Conservation (phyloP, 495 filamentous ascomycete genomes). For the Hypoxylon cercidicola region DNA sequence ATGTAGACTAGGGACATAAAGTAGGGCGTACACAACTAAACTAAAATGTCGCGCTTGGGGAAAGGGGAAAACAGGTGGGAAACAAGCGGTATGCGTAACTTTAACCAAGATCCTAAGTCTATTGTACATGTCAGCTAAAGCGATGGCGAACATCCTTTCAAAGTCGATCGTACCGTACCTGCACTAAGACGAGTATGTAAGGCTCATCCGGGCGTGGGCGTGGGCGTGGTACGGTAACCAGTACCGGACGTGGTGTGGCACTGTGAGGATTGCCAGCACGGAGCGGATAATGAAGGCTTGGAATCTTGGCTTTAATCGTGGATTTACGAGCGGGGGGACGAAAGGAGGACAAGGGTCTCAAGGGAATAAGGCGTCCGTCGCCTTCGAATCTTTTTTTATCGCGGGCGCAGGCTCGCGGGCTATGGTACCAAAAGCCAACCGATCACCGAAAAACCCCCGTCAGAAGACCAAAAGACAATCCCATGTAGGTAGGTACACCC, state of each 20-base stretch:
- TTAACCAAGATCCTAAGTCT: slow-evolving; percentile 17
- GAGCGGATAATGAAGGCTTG: slow-evolving; percentile 48
- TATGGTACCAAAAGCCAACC: slow-evolving; percentile 25
- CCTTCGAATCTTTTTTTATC: slow-evolving; percentile 33
- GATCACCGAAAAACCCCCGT: slow-evolving; percentile 41
- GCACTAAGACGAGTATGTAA: slow-evolving; percentile 10
- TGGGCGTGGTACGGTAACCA: slow-evolving; percentile 9
- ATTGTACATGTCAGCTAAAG: slow-evolving; percentile 21
- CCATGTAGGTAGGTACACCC: slow-evolving; percentile 1
- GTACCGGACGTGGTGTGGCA: slow-evolving; percentile 18
- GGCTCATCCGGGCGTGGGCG: slow-evolving; percentile 14
- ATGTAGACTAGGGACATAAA: too few species aligned
- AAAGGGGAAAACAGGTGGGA: slow-evolving; percentile 16
- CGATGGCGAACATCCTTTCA: slow-evolving; percentile 8
- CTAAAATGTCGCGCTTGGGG: slow-evolving; percentile 7
- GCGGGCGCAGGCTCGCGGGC: slow-evolving; percentile 1
- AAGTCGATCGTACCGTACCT: slow-evolving; percentile 6
- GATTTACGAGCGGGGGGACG: slow-evolving; percentile 24
- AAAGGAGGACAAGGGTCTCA: background rate
- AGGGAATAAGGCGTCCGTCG: background rate
- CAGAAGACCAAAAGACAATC: slow-evolving; percentile 4
- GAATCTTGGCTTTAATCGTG: slow-evolving; percentile 40
- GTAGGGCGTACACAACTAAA: too few species aligned
- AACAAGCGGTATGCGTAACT: slow-evolving; percentile 41
- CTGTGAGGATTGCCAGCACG: slow-evolving; percentile 35